Evolutionary conservation across 495 filamentous ascomycete genomes (phyloP), one percentile per base, ranked within the genome.

Genomic region (Daldinia grandis): DNA sequence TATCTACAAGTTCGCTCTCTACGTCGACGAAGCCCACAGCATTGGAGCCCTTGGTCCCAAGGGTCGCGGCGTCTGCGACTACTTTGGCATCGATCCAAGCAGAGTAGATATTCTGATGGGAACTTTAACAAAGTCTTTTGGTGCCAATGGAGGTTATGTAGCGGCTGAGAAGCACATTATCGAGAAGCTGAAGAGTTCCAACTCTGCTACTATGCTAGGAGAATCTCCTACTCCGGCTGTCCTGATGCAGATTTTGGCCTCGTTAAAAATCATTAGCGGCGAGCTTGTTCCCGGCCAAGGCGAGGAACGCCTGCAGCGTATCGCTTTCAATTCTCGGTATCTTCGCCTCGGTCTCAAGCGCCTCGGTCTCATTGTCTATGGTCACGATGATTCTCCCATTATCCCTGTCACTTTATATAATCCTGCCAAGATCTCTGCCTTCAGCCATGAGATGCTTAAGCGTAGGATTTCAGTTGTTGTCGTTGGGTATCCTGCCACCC

Each of bases 381-480:
- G 95, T 62, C 93, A 98, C 77, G 95, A 99, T 79, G 95, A 99
- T 81, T 97, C 93, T 15, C 95, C 95, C 60, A 98, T 99, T 79
- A 93, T 99, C 68, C 95, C 95, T 55, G 68, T 98, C 74, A 83
- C 97, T 61, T 88, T 99, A 33, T 99, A 97, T 84, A 93, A 97
- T 81, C 96, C 95, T 9, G 95, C 91, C 62, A 99, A 99, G 81
- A 97, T 99, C 83, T 92, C 95, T 7, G 95, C 95, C 33, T 99
- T 99, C 80, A 97, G 93, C 35, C 95, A 97, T 78, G 95, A 98
- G 79, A 98, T 99, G 95, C 87, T 98, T 33, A 90, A 90, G 74
- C 92, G 95, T 69, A 98, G 97, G 81, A 98, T 99, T 67, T 95
- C 95, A n/a, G 93, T 98, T 50, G 95, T 99, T 50, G 91, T 99